Base-by-base conservation (phyloP, 306 rosid genomes). In the Oxytropis ochrocephala region DNA sequence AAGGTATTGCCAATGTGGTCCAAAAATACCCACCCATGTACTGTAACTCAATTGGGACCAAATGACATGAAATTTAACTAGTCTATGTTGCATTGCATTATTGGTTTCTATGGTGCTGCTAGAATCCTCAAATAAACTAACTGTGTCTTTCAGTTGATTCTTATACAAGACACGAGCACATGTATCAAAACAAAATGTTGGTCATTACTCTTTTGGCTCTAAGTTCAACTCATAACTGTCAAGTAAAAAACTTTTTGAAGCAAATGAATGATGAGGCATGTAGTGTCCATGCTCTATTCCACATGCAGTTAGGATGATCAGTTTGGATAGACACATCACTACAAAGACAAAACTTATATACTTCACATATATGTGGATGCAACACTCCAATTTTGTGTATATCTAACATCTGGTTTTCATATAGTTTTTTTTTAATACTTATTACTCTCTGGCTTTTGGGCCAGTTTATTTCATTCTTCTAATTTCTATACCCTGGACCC, bases 1-100 rank as follows among this genome's bases (percentile, higher is more conserved):
- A 58, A 44, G 64, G 67, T 8, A 60, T 66, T 50, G 61, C 44
- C 69, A 75, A 5, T 52, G 89, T 72, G 87, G 84, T 82, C 89
- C 87, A 74, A 41, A 68, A n/a, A 24, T 21, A 24, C 29, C 67
- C 76, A 21, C n/a, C n/a, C n/a, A n/a, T n/a, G n/a, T n/a, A n/a
- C n/a, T 64, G 68, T 36, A 67, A 35, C 41, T 12, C 64, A 56
- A 19, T n/a, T 47, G 53, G 75, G 61, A 70, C 55, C 50, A 61
- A 50, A 8, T 10, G 19, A 55, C 7, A 18, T 11, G 4, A 49
- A 50, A 43, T 16, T 52, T 43, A 9, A 73, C 10, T 33, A 14
- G 62, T 14, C 65, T 16, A 17, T 70, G 59, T 32, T 57, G 59
- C 24, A 21, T 50, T 39, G 35, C 51, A 57, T 43, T 49, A 27